Evolutionary conservation across 1,139 yeast species (phyloP).

Genomic region (Lodderomyces orthopsilosis): DNA sequence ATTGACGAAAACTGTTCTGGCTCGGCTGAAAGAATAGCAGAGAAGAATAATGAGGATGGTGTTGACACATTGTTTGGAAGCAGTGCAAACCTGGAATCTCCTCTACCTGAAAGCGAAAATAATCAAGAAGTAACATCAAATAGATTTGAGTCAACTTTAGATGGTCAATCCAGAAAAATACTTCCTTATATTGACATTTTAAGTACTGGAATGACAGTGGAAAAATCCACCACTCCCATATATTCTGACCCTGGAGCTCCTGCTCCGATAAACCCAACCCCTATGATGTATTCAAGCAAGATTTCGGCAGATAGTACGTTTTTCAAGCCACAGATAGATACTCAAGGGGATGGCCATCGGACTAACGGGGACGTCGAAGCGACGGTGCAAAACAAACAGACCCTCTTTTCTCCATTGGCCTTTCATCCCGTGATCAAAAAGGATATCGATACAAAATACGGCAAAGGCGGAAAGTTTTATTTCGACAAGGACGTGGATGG

Average conservation of each 20-base stretch:
- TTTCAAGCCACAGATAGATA: background rate
- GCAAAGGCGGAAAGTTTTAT: constrained; percentile 82
- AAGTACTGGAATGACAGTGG: constrained; percentile 52
- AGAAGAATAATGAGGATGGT: background rate
- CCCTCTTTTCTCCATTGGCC: constrained; percentile 75
- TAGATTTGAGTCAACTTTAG: background rate
- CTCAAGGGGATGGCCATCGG: too few relatives aligned
- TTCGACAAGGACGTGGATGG: constrained; percentile 4
- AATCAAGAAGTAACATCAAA: background rate
- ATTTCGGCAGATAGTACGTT: constrained; percentile 9
- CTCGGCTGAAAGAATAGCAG: too few relatives aligned
- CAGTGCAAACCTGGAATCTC: background rate
- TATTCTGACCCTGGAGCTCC: constrained; percentile 85
- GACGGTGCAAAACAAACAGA: constrained; percentile 22
- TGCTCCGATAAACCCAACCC: constrained; percentile 60
- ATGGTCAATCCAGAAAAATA: background rate
- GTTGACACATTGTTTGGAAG: constrained; percentile 8
- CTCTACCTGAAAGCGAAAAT: background rate
- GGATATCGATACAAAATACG: constrained; percentile 77
- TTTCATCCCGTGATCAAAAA: constrained; percentile 77
- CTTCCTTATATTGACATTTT: constrained; percentile 49
- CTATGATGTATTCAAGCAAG: constrained; percentile 28
- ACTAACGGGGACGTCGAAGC: constrained; percentile 3
- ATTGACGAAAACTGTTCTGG: too few relatives aligned
- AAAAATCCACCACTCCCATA: constrained; percentile 42